phyloP scores from a whole-genome alignment of 768 basidiomycete genomes.

The Serendipita sp. region DNA sequence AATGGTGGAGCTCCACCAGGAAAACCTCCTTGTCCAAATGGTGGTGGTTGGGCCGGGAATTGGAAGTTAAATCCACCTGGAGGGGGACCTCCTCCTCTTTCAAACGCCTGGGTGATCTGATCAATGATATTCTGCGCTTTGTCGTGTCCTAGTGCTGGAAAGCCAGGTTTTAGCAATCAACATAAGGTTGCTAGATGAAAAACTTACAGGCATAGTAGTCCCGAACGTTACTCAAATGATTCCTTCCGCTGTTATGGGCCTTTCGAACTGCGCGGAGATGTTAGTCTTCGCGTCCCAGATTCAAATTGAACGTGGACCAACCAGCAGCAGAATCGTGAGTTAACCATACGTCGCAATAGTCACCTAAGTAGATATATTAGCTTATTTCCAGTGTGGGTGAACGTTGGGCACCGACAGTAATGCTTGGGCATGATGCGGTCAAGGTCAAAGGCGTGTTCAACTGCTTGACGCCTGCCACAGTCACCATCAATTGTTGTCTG shows the following conservation, averaged over 20 bases:
- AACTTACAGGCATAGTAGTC: conserved; percentile 89
- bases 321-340: conserved; percentile 92
- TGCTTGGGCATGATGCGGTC: conserved; percentile 45
- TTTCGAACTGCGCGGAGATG: conserved; percentile 54
- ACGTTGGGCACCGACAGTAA: conserved; percentile 34
- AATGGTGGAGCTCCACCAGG: conserved; percentile 3
- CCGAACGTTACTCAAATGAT: conserved; percentile 89
- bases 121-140: conserved; percentile 97
- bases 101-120: conserved; percentile 90
- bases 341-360: conserved; percentile 85
- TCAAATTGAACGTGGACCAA: conserved; percentile 18
- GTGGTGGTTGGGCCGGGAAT: not conserved
- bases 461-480: not conserved
- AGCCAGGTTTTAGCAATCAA: not conserved
- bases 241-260: conserved; percentile 94
- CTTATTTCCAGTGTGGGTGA: not conserved
- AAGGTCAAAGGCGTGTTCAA: not conserved
- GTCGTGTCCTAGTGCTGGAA: conserved; percentile 47
- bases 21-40: not conserved
- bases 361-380: conserved; percentile 15
- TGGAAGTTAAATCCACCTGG: conserved; percentile 29
- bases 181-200: not conserved
- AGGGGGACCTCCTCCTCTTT: conserved; percentile 69
- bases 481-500: not conserved
- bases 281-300: conserved; percentile 8